Evolutionary conservation across 495 filamentous ascomycete species (phyloP).

Genomic region (Penicillium parvum): DNA sequence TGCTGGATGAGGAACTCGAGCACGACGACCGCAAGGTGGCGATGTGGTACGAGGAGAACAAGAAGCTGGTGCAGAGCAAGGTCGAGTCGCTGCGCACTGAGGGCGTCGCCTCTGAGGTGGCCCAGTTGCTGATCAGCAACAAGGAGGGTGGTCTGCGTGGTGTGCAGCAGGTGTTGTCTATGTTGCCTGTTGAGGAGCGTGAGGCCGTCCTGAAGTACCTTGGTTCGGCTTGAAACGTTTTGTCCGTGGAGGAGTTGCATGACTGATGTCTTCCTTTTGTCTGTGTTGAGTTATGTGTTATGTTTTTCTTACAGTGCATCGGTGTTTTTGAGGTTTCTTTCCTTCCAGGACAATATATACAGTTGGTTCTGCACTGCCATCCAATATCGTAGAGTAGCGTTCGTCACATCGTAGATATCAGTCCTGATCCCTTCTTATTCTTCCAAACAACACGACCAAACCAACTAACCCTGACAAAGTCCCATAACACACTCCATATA

Average conservation of each 20-base stretch:
- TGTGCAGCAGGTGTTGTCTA: slow-evolving; percentile 75
- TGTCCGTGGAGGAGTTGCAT: neutral
- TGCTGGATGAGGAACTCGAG: slow-evolving; percentile 61
- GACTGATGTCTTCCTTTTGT: neutral
- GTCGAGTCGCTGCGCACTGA: slow-evolving; percentile 77
- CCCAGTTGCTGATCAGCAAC: slow-evolving; percentile 66
- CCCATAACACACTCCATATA: too few species aligned
- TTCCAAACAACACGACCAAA: too few species aligned
- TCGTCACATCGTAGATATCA: too few species aligned
- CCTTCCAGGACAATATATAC: neutral
- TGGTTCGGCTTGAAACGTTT: slow-evolving; percentile 29
- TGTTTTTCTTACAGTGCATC: slow-evolving; percentile 11
- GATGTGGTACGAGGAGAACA: slow-evolving; percentile 96
- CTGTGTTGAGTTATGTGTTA: slow-evolving; percentile 9
- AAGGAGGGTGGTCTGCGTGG: slow-evolving; percentile 80
- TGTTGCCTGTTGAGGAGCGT: slow-evolving; percentile 81
- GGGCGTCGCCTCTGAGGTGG: slow-evolving; percentile 71
- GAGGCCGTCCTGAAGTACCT: slow-evolving; percentile 80
- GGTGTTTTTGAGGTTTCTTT: slow-evolving; percentile 12
- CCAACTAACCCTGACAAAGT: too few species aligned
- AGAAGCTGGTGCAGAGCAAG: slow-evolving; percentile 71
- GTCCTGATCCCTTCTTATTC: too few species aligned
- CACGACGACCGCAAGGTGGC: slow-evolving; percentile 77
- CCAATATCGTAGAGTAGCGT: too few species aligned
- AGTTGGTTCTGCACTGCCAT: neutral